Evolutionary conservation across 495 filamentous ascomycete species (phyloP), one percentile per base, ranked within the genome.

Genomic region (Penicillium pulvis): DNA sequence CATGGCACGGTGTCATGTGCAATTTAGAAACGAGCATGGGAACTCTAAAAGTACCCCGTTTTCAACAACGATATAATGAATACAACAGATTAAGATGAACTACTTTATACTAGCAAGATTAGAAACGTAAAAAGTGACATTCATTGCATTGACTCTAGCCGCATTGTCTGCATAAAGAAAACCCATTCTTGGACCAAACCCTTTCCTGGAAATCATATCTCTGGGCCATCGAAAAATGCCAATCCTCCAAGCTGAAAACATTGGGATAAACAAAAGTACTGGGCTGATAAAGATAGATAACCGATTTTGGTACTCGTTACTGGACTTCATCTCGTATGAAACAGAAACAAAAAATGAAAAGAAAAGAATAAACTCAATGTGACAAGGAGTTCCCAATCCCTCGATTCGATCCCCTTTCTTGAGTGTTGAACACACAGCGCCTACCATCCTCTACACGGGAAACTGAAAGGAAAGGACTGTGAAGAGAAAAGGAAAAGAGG

Each of bases 51-150:
- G 39, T 51, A 64, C 67, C 68, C 62, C 63, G 72, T 78, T 76
- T 68, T 78, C 75, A 76, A 78, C 74, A 72, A 77, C 74, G 72
- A 77, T 56, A 53, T 73, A 57, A 60, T 57, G 51, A 60, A 50
- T 55, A 55, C 26, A 56, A 17, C 41, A 48, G 28, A 28, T 4
- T 28, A 39, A 33, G n/a, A 45, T 24, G 10, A 12, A 11, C 10
- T 24, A 17, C 10, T 5, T 20, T 3, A 23, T 36, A 36, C 10
- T 2, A 2, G 10, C 33, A 12, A 36, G 33, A 36, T 1, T 36
- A 3, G 12, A n/a, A 17, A 41, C 39, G 6, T 17, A 17, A 41
- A 41, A 7, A 41, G 4, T 41, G 16, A 17, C 14, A 49, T 31
- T 49, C 46, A 49, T 49, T 31, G 46, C 44, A 47, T 47, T 26